A percentile compares a stretch with the other conserved stretches of the same genome.
Evolutionary conservation across 2,329 filamentous ascomycete species (phyloP).

Genomic region (Simplicillium sp.): DNA sequence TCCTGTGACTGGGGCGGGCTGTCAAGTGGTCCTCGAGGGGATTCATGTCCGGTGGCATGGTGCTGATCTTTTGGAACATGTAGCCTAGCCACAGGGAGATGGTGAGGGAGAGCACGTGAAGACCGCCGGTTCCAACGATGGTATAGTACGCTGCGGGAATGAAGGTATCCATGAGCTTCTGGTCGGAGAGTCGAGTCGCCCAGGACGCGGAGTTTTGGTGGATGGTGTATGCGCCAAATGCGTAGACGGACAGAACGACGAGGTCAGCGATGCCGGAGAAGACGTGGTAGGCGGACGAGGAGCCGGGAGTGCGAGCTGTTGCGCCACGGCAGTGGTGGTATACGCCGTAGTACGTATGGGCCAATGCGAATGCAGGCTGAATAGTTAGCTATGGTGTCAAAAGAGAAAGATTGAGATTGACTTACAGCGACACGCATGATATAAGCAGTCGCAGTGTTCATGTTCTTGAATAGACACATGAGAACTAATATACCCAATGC

Average conservation of each 20-base stretch:
- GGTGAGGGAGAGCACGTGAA: slow-evolving; percentile 62
- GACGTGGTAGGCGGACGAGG: slow-evolving; percentile 80
- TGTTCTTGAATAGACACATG: slow-evolving; percentile 65
- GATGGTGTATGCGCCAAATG: slow-evolving; percentile 40
- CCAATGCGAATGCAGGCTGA: slow-evolving; percentile 60
- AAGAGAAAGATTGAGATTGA: slow-evolving; percentile 8
- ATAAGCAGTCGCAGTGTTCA: slow-evolving; percentile 58
- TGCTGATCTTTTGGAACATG: slow-evolving; percentile 73
- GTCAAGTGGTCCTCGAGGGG: slow-evolving; percentile 82
- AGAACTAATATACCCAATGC: slow-evolving; percentile 64
- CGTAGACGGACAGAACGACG: slow-evolving; percentile 43
- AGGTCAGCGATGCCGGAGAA: slow-evolving; percentile 70
- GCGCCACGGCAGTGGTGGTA: slow-evolving; percentile 70
- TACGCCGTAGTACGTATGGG: slow-evolving; percentile 67
- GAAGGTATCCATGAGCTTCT: slow-evolving; percentile 48
- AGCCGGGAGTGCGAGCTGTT: slow-evolving; percentile 63
- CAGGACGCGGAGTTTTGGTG: slow-evolving; percentile 42
- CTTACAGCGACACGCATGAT: slow-evolving; percentile 69
- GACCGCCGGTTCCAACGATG: slow-evolving; percentile 50
- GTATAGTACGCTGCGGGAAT: slow-evolving; percentile 59
- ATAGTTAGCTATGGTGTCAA: too few relatives aligned
- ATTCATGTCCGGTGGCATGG: slow-evolving; percentile 89
- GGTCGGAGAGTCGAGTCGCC: slow-evolving; percentile 56
- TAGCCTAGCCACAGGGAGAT: slow-evolving; percentile 68
- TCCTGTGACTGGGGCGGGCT: slow-evolving; percentile 60